Conservation (phyloP, 768 basidiomycete species). For the Infundibulicybe gibba region DNA sequence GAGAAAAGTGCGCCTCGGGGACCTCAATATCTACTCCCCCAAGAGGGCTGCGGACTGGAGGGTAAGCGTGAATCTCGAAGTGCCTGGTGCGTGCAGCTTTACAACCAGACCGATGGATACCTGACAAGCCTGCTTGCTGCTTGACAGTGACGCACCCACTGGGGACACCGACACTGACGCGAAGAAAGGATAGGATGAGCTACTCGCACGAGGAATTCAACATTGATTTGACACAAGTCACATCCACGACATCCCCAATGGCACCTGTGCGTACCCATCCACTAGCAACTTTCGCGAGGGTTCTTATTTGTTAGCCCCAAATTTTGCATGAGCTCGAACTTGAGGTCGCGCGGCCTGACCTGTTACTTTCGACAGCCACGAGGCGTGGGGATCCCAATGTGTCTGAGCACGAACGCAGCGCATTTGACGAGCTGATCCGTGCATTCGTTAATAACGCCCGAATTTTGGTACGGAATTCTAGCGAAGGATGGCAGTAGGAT, state of each 20-base stretch:
- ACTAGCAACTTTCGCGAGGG: slow-evolving; percentile 3
- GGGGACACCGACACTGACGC: slow-evolving; percentile 55
- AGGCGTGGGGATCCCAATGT: slow-evolving; percentile 60
- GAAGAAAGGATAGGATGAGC: slow-evolving; percentile 87
- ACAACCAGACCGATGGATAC: not conserved
- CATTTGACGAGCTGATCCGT: slow-evolving; percentile 89
- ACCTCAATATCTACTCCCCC: slow-evolving; percentile 86
- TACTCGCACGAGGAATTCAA: slow-evolving; percentile 92
- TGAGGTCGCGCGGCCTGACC: slow-evolving; percentile 71
- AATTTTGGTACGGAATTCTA: slow-evolving; percentile 80
- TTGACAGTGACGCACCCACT: slow-evolving; percentile 60
- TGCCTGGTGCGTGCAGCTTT: slow-evolving; percentile 58
- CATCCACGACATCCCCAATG: slow-evolving; percentile 43
- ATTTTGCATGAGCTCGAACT: slow-evolving; percentile 86
- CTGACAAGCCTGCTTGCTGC: not conserved
- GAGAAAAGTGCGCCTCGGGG: slow-evolving; percentile 79
- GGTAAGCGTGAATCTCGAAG: slow-evolving; percentile 89
- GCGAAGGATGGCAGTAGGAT: slow-evolving; percentile 42
- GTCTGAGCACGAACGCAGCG: slow-evolving; percentile 61
- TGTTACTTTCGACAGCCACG: slow-evolving; percentile 67
- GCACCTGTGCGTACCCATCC: slow-evolving; percentile 41
- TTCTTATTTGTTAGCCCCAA: slow-evolving; percentile 40
- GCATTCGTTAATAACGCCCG: slow-evolving; percentile 92
- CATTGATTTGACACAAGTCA: slow-evolving; percentile 94
- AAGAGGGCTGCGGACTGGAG: slow-evolving; percentile 87